Percentiles rank a stretch among this genome's conserved stretches.
These are phyloP conservation scores for Omphalotus olearius DNA, from an alignment of 1,284 basidiomycete species.

Conservation along the genomic window DNA sequence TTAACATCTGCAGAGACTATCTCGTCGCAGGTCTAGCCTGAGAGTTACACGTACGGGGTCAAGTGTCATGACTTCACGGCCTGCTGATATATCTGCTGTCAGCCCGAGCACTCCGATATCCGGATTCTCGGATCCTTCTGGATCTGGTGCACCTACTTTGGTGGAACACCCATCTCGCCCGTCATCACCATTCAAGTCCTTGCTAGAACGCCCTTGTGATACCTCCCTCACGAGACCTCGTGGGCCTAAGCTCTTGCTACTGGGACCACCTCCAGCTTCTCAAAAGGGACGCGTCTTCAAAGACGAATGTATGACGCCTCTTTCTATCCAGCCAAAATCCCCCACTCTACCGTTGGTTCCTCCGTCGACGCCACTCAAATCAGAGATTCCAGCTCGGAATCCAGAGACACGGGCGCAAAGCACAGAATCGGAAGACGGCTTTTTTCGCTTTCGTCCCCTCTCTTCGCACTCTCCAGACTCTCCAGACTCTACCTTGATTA, in stretches of 20 bases:
- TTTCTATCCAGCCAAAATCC: not conserved
- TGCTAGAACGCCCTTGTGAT: not conserved
- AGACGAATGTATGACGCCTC: not conserved
- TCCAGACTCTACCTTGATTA: constrained; percentile 12
- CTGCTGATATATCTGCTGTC: no score
- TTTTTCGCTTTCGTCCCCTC: not conserved
- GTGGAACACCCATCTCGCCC: not conserved
- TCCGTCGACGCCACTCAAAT: constrained; percentile 2
- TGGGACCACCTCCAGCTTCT: not conserved
- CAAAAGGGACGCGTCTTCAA: no score
- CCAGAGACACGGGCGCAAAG: no score
- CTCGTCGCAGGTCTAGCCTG: constrained; percentile 5
- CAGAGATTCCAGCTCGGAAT: not conserved
- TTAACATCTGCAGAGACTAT: constrained; percentile 10
- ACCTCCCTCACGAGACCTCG: not conserved
- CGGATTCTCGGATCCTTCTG: no score
- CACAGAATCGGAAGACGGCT: no score
- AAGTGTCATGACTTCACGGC: no score
- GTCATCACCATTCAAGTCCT: not conserved
- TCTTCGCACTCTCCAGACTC: constrained; percentile 3
- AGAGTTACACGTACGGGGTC: no score
- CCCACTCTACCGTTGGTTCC: constrained; percentile 1
- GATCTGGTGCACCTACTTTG: no score
- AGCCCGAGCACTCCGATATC: no score
- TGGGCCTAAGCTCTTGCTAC: constrained; percentile 2